Base-by-base conservation (phyloP, 2,329 filamentous ascomycete species). In the Ampelomyces quisqualis region DNA sequence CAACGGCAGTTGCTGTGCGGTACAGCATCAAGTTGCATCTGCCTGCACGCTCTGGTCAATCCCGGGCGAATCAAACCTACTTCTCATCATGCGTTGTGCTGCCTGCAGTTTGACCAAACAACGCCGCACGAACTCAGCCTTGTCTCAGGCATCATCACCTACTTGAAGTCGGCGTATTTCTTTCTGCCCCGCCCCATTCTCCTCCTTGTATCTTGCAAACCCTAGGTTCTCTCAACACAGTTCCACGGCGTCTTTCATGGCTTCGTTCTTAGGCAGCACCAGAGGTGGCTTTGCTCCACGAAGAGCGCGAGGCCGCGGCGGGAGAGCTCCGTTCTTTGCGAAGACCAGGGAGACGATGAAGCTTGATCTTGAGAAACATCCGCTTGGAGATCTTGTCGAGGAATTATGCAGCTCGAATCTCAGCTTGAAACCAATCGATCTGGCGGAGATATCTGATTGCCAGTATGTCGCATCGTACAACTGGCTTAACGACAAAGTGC, bases 391-490 rank as follows among this genome's bases (percentile, higher is more conserved):
- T 6, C 38, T 64, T 7, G 13, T 70, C 18, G 34, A 45, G 9
- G 51, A 47, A 5, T 20, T 68, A 14, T 41, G 24, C 4, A 34
- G 14, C 7, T 40, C 47, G 11, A 45, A 56, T 19, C 40, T 62
- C 7, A 38, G 37, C 7, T 5, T 20, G 7, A 15, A 13, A 3
- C 11, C 24, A 3, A 19, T 31, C 2, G 21, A 17, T n/a, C 4
- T 28, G 5, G 2, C 9, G 1, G 51, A 43, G 5, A 77, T 77
- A 40, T 60, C 51, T 6, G 51, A 72, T 34, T 66, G 64, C 45
- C 41, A 70, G 27, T 72, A 73, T 53, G 51, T 78, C 20, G 70
- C 73, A 14, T 79, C 77, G 0, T 80, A 77, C 64, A 80, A 74
- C 49, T 80, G 76, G 77, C 23, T 76, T 4, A 62, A 55, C 14